These are phyloP conservation scores for Candida alai DNA, from an alignment of 805 yeast genomes.

Conservation along the genomic window DNA sequence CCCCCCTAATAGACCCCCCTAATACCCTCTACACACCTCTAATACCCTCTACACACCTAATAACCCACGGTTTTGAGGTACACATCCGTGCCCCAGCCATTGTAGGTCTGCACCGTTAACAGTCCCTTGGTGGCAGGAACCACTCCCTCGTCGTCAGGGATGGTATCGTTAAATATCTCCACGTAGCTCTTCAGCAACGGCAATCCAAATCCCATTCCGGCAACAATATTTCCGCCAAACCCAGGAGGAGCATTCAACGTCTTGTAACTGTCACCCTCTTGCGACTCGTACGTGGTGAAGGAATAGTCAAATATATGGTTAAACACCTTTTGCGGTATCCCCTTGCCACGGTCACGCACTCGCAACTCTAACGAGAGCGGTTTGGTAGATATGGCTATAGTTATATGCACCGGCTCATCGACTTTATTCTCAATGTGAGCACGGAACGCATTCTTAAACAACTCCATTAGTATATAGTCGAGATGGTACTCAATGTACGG, in stretches of 20 bases:
- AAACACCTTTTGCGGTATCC: slow-evolving; percentile 67
- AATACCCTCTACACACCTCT: too few relatives aligned
- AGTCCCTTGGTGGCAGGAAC: slow-evolving; percentile 27
- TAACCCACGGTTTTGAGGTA: slow-evolving; percentile 37
- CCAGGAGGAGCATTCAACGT: slow-evolving; percentile 72
- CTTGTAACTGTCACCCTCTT: slow-evolving; percentile 55
- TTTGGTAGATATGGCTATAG: slow-evolving; percentile 31
- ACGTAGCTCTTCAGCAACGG: slow-evolving; percentile 63
- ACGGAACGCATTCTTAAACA: slow-evolving; percentile 80
- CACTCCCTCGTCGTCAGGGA: slow-evolving; percentile 5
- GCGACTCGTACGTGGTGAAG: slow-evolving; percentile 68
- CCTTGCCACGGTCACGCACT: slow-evolving; percentile 84
- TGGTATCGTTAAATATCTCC: slow-evolving; percentile 38
- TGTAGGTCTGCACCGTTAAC: slow-evolving; percentile 38
- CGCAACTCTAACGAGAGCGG: slow-evolving; percentile 60
- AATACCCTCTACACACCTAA: slow-evolving; percentile 2
- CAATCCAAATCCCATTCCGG: slow-evolving; percentile 96
- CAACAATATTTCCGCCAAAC: slow-evolving; percentile 63
- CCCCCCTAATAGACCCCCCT: too few relatives aligned
- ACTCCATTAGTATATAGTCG: slow-evolving; percentile 83
- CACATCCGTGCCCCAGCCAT: slow-evolving; percentile 46
- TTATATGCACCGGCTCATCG: slow-evolving; percentile 34
- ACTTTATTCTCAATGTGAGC: slow-evolving; percentile 76
- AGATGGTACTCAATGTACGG: slow-evolving; percentile 86
- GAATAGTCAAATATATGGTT: slow-evolving; percentile 79